These are phyloP conservation scores for Coniochaeta sp. DNA, from an alignment of 2,329 filamentous ascomycete species.

Conservation along the genomic window DNA sequence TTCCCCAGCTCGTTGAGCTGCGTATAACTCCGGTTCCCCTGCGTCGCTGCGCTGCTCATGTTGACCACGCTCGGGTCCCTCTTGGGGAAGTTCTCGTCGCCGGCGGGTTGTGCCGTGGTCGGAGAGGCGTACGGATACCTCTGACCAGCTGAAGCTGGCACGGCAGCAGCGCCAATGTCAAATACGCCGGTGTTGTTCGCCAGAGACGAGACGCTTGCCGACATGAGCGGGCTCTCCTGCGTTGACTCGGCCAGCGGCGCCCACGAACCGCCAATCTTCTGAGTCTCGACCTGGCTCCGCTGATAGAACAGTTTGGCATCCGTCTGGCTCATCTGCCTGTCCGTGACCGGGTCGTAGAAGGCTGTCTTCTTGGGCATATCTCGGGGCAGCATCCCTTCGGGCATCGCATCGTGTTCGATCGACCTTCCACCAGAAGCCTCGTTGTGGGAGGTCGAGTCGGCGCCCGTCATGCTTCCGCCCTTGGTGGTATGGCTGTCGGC, in stretches of 20 bases:
- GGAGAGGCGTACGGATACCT: neutral
- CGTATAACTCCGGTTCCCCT: conserved; percentile 8
- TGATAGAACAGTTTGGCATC: conserved; percentile 97
- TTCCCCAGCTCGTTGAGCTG: conserved; percentile 8
- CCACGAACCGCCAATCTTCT: conserved; percentile 29
- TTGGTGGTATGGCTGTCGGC: conserved; percentile 4
- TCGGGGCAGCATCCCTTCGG: conserved; percentile 52
- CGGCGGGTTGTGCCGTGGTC: neutral
- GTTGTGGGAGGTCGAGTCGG: neutral
- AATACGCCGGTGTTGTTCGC: conserved; percentile 7
- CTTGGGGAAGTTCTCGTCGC: conserved; percentile 5
- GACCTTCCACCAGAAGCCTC: neutral
- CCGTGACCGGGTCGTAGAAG: conserved; percentile 87
- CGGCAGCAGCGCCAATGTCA: conserved; percentile 8
- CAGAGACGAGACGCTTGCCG: conserved; percentile 6
- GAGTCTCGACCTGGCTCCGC: conserved; percentile 63
- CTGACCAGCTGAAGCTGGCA: neutral
- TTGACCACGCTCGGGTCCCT: conserved; percentile 11
- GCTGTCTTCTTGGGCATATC: conserved; percentile 66
- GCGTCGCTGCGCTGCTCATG: conserved; percentile 8
- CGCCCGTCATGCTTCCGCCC: neutral
- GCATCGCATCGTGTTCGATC: conserved; percentile 17
- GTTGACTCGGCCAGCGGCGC: conserved; percentile 32
- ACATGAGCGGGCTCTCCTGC: conserved; percentile 37
- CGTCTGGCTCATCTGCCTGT: conserved; percentile 88